Evolutionary conservation across 2,329 filamentous ascomycete species (phyloP), one percentile per base, ranked within the genome.

Genomic region (Neonectria neomacrospora): DNA sequence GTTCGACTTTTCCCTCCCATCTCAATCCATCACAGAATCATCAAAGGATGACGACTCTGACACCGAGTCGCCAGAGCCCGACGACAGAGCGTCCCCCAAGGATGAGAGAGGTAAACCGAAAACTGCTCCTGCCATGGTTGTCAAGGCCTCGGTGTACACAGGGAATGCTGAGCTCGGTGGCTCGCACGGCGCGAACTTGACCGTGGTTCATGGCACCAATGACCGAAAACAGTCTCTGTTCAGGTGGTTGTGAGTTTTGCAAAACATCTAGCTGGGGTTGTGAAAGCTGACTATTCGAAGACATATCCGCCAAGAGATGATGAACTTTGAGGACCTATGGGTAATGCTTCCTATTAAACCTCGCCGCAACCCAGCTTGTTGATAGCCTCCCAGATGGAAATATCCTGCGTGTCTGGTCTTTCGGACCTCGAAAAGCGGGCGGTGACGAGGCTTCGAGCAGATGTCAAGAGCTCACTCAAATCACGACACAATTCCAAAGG

Each of bases 291-390:
- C 11, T 3, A 12, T 26, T 4, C 10, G 3, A 12, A 80, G 78
- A 2, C 78, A 82, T 63, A 62, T 82, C 20, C 74, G 74, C 1
- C 80, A 82, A 61, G 69, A 76, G 2, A 72, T 77, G 5, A 78
- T 82, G 77, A 80, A 77, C 58, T 78, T 83, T 65, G 79, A 82
- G 10, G 76, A 79, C 3, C 76, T 83, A 22, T 80, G 78, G 70
- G 78, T 81, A 72, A 54, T 65, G 6, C 1, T 16, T 18, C 28
- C 1, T 30, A 5, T 8, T 6, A 8, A 2, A 5, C 14, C n/a
- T 47, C 32, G 3, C 4, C 7, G 16, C 11, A 8, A 3, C 6
- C 28, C 8, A 5, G 2, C 2, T 8, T 20, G 20, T 45, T 62
- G 5, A 58, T 20, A 7, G 5, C 23, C 4, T 7, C 5, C 37